Evolutionary conservation across 148 eudicot species (phyloP), one percentile per base, ranked within the genome.

Genomic region (Camellia granthamiana): DNA sequence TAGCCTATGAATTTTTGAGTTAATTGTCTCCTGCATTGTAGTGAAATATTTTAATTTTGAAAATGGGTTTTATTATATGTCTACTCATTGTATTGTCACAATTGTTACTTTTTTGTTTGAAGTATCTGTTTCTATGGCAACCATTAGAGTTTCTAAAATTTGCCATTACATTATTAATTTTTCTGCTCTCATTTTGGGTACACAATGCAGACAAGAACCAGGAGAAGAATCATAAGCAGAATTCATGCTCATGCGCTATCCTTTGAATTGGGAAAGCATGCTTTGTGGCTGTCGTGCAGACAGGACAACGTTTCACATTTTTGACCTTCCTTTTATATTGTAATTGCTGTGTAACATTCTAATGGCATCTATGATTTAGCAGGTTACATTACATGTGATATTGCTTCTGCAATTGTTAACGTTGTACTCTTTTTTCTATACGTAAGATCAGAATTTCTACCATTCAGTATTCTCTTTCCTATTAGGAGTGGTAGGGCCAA

Each of bases 161-260:
- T 47, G 9, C 13, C 21, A 5, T 14, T 58, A 9, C 11, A 38
- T 21, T 70, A 23, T 38, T 5, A 19, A 14, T 54, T n/a, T n/a
- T 13, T 43, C 10, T 4, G 52, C 68, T 3, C 61, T 6, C 49
- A 71, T 77, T 71, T 19, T 59, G 78, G 58, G 69, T 49, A 30
- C 38, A 30, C 62, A 62, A 54, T 75, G 71, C 82, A 85, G 87
- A 82, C 76, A 82, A 85, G 84, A 82, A 76, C 54, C 78, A 85
- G 73, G 84, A 85, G 66, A 76, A 79, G 46, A 60, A 7, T 54
- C 43, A 70, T 56, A 82, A 82, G 66, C 70, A 81, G 77, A 79
- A 77, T 72, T 5, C 84, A 11, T 85, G 87, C 77, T 76, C 82
- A 5, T 85, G 87, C 70, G 73, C 75, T 16, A 85, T 85, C 47